Evolutionary conservation across 345 rosid genomes (phyloP), one percentile per base, ranked within the genome.

Genomic region (Alliaria petiolata): DNA sequence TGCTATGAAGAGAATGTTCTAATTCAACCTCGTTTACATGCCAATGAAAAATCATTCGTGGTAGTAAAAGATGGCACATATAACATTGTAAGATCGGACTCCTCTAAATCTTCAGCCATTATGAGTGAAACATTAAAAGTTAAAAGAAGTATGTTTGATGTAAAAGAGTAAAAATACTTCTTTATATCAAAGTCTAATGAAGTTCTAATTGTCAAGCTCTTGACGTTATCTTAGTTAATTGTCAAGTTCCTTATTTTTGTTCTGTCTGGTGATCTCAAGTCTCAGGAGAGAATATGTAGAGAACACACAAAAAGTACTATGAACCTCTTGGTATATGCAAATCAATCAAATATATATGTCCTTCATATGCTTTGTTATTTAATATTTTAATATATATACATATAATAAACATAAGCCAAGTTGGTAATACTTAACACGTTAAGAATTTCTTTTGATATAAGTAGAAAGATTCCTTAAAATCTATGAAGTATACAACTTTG

Each of bases 381-480:
- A 35, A 3, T 19, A 64, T 64, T 7, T 22, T 60, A 10, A 40
- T 60, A 51, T 43, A 54, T 15, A 54, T 61, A 35, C n/a, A n/a
- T n/a, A n/a, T n/a, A n/a, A n/a, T 15, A 36, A n/a, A 73, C 67
- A 54, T 20, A 11, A 62, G 64, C 61, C 13, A 69, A 69, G 70
- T 70, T 69, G 39, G 19, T 76, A 68, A 63, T 33, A 36, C 71
- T 56, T 56, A 0, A 62, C n/a, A 76, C 63, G 79, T 70, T 76
- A 76, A 56, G 76, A 62, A 76, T 76, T 63, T 70, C 31, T 12
- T 39, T 40, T 11, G 13, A 31, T 51, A n/a, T 40, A 51, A 76
- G 57, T 78, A 45, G 52, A 62, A 3, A 76, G 65, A 36, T 69
- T 76, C 75, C 79, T 76, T 76, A 69, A 76, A 76, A 6, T 61